Percentiles rank a stretch among this genome's conserved stretches.
phyloP scores from a whole-genome alignment of 805 yeast species.

The Suhomyces xylopsoci region DNA sequence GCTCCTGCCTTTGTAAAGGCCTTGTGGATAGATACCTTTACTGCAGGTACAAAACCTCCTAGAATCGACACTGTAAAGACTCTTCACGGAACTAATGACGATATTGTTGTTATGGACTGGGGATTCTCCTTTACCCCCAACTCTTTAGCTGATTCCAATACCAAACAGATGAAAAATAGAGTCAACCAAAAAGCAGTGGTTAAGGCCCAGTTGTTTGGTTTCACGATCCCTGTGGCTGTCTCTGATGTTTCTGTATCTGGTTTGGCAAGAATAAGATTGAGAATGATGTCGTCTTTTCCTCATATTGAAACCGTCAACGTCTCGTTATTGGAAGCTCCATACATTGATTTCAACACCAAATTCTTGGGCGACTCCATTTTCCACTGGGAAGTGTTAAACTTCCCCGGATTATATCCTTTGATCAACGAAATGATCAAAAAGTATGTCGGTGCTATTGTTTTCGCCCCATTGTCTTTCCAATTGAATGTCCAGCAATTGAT shows the following conservation, averaged over 20 bases:
- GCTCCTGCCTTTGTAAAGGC: slow-evolving; percentile 80
- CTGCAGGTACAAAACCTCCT: slow-evolving; percentile 94
- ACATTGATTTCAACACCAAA: slow-evolving; percentile 77
- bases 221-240: slow-evolving; percentile 75
- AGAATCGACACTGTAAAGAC: slow-evolving; percentile 89
- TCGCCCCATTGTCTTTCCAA: slow-evolving; percentile 90
- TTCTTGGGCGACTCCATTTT: slow-evolving; percentile 76
- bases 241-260: slow-evolving; percentile 78
- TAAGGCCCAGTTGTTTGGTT: slow-evolving; percentile 78
- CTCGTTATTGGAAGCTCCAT: slow-evolving; percentile 81
- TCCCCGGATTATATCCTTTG: slow-evolving; percentile 85
- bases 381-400: slow-evolving; percentile 79
- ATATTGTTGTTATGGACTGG: slow-evolving; percentile 98
- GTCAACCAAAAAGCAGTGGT: slow-evolving; percentile 80
- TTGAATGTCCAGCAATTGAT: slow-evolving; percentile 86
- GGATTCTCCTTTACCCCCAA: slow-evolving; percentile 90
- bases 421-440: slow-evolving; percentile 83
- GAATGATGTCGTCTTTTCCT: slow-evolving; percentile 89
- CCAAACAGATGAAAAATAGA: slow-evolving; percentile 77
- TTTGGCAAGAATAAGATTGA: slow-evolving; percentile 72
- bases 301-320: slow-evolving; percentile 89
- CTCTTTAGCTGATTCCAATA: slow-evolving; percentile 76
- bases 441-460: slow-evolving; percentile 83
- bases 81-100: slow-evolving; percentile 83
- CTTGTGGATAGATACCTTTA: slow-evolving; percentile 82